These are phyloP conservation scores for Theobroma cacao DNA, from an alignment of 345 rosid genomes.

Conservation along the genomic window DNA sequence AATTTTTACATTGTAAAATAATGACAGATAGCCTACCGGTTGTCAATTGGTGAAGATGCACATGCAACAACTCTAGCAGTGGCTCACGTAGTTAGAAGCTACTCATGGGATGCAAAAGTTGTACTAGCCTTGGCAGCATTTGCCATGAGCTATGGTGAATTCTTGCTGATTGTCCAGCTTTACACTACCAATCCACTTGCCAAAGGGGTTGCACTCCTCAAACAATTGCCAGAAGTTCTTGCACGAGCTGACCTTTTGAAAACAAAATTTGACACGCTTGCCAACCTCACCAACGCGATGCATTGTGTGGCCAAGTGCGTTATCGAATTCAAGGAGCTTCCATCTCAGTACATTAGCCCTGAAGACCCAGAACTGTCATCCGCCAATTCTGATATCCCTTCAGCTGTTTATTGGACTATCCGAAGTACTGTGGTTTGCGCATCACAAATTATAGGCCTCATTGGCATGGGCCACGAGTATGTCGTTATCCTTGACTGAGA, in stretches of 20 bases:
- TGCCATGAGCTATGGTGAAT: conserved; percentile 53
- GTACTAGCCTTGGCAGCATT: conserved; percentile 58
- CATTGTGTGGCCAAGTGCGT: conserved; percentile 45
- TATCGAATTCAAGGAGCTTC: conserved; percentile 48
- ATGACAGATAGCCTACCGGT: conserved; percentile 47
- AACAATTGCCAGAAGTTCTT: conserved; percentile 46
- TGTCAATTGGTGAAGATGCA: conserved; percentile 45
- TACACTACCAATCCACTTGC: conserved; percentile 51
- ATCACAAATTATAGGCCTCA: conserved; percentile 41
- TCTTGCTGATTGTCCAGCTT: conserved; percentile 54
- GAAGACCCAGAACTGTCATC: conserved; percentile 32
- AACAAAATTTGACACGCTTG: conserved; percentile 38
- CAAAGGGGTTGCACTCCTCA: conserved; percentile 49
- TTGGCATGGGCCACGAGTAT: conserved; percentile 55
- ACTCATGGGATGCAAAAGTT: conserved; percentile 60
- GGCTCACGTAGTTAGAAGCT: conserved; percentile 32
- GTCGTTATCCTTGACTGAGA: conserved; percentile 7
- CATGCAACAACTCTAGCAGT: conserved; percentile 42
- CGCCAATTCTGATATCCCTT: conserved; percentile 45
- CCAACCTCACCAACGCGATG: conserved; percentile 37
- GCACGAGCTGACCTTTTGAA: conserved; percentile 30
- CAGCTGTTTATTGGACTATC: conserved; percentile 60
- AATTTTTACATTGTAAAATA: background rate
- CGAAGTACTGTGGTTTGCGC: conserved; percentile 45
- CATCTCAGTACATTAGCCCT: conserved; percentile 34